phyloP scores from a whole-genome alignment of 768 basidiomycete species.

The Mycena metata region DNA sequence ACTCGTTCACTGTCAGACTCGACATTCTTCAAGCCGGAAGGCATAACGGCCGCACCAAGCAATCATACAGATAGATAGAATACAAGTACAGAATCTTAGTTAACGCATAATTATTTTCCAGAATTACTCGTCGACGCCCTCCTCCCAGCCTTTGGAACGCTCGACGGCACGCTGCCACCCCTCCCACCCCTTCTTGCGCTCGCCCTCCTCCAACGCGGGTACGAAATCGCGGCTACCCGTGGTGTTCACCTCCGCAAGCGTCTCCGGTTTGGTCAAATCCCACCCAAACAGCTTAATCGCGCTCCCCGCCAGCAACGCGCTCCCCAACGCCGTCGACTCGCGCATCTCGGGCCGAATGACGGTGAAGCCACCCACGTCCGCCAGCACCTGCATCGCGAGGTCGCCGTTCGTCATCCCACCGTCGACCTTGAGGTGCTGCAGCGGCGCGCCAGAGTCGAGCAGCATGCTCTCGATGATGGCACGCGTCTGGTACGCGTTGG shows the following conservation, averaged over 20 bases:
- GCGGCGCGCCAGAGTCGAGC: slow-evolving; percentile 83
- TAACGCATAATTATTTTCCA: background rate
- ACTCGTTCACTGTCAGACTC: no score
- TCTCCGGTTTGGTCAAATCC: slow-evolving; percentile 88
- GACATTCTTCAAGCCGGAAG: no score
- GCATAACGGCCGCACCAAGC: no score
- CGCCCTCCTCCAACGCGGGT: slow-evolving; percentile 65
- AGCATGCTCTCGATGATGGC: slow-evolving; percentile 97
- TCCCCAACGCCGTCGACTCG: slow-evolving; percentile 98
- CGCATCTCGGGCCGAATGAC: slow-evolving; percentile 96
- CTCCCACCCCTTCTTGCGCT: slow-evolving; percentile 75
- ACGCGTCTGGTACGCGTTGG: slow-evolving; percentile 95
- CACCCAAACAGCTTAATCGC: slow-evolving; percentile 92
- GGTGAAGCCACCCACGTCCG: slow-evolving; percentile 91
- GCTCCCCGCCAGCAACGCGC: slow-evolving; percentile 92
- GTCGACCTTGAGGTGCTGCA: slow-evolving; percentile 93
- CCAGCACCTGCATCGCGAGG: slow-evolving; percentile 86
- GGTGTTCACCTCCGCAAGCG: slow-evolving; percentile 88
- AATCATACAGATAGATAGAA: slow-evolving; percentile 1
- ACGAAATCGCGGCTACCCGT: slow-evolving; percentile 81
- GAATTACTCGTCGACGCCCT: slow-evolving; percentile 25
- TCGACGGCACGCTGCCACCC: slow-evolving; percentile 94
- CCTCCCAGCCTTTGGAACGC: slow-evolving; percentile 54
- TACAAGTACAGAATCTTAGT: background rate
- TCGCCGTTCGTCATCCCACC: slow-evolving; percentile 99